Conservation (phyloP, 2,329 filamentous ascomycete genomes). For the Nigrospora oryzae region DNA sequence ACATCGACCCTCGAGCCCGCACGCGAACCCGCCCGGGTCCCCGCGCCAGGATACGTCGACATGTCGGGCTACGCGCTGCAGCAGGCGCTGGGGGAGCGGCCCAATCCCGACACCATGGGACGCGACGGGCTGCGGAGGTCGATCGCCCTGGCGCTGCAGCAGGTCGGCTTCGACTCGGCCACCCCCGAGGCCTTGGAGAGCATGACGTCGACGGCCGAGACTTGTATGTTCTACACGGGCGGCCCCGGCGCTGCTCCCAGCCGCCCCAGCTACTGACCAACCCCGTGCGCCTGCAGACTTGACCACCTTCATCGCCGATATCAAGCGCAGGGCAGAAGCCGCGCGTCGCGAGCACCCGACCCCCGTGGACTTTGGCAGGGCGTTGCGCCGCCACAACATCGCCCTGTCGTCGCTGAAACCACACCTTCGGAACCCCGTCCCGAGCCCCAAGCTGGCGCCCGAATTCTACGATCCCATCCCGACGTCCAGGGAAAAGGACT, state of each 20-base stretch:
- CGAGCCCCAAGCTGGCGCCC: slow-evolving; percentile 25
- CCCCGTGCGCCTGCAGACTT: slow-evolving; percentile 30
- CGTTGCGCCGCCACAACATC: slow-evolving; percentile 42
- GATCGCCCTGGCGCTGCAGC: slow-evolving; percentile 44
- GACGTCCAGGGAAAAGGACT: slow-evolving; percentile 27
- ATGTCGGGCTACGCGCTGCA: neutral
- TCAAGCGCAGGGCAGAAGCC: slow-evolving; percentile 36
- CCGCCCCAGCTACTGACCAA: too few species aligned
- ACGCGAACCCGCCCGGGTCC: neutral
- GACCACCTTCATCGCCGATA: slow-evolving; percentile 35
- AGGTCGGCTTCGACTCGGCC: slow-evolving; percentile 50
- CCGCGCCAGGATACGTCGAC: neutral
- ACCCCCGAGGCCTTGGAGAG: slow-evolving; percentile 49
- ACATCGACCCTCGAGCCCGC: slow-evolving; percentile 11
- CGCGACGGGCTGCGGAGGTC: slow-evolving; percentile 41
- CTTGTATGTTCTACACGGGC: slow-evolving; percentile 34
- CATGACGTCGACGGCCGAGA: slow-evolving; percentile 46
- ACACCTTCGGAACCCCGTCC: slow-evolving; percentile 46
- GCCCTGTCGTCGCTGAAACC: slow-evolving; percentile 42
- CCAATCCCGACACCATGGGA: slow-evolving; percentile 22
- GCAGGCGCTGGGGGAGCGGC: slow-evolving; percentile 10
- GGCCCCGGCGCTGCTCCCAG: neutral
- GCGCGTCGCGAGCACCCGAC: slow-evolving; percentile 44
- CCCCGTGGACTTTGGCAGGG: slow-evolving; percentile 49
- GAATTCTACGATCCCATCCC: slow-evolving; percentile 28